A percentile compares a stretch with the other conserved stretches of the same genome.
Conservation (phyloP, 2,329 filamentous ascomycete genomes). For the Acrodontium crateriforme region DNA sequence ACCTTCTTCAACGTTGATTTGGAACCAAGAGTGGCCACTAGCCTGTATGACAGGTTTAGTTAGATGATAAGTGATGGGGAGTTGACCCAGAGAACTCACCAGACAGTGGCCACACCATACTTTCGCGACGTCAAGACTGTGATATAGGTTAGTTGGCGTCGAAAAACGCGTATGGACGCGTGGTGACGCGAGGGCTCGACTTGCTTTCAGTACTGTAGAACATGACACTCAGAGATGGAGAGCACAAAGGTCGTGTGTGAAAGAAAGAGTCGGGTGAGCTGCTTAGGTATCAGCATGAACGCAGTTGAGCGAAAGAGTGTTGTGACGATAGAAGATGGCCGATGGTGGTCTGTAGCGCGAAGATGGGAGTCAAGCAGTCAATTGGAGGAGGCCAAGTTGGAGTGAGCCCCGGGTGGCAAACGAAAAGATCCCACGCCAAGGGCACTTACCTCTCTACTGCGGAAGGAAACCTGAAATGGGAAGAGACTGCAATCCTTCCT, state of each 20-base stretch:
- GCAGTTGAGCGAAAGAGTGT: no score
- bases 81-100: slow-evolving; percentile 40
- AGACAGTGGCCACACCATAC: slow-evolving; percentile 89
- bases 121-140: slow-evolving; percentile 67
- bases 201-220: background rate
- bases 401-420: no score
- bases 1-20: slow-evolving; percentile 59
- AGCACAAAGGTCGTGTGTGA: background rate
- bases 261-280: background rate
- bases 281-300: no score
- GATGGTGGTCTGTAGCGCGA: no score
- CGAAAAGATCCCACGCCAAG: no score
- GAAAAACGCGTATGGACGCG: slow-evolving; percentile 3
- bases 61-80: slow-evolving; percentile 1
- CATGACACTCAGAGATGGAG: no score
- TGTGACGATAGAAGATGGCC: no score
- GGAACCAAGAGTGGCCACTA: slow-evolving; percentile 74
- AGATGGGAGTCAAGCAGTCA: no score
- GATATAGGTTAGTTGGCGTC: slow-evolving; percentile 3
- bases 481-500: no score
- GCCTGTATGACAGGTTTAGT: slow-evolving; percentile 42
- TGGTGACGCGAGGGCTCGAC: background rate
- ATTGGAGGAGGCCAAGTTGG: no score
- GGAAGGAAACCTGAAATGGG: no score
- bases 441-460: no score